These are phyloP conservation scores for Zhuliangozyma parablackwelliae DNA, from an alignment of 1,139 yeast species.

Conservation along the genomic window DNA sequence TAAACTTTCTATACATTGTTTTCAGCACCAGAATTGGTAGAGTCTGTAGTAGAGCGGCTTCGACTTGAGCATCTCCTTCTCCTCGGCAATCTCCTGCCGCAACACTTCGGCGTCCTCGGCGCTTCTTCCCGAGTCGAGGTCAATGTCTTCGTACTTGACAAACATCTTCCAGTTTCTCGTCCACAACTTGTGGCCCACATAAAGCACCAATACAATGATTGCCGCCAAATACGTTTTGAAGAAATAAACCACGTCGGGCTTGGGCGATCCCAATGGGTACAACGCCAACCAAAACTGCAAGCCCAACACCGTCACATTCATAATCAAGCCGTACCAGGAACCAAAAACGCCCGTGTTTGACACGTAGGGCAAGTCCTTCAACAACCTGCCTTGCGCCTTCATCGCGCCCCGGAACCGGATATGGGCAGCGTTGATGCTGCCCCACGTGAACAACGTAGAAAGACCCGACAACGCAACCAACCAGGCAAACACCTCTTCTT, in stretches of 20 bases:
- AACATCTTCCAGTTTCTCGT: slow-evolving; percentile 22
- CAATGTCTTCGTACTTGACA: slow-evolving; percentile 29
- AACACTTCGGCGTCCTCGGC: slow-evolving; percentile 35
- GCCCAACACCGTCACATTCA: slow-evolving; percentile 29
- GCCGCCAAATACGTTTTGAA: slow-evolving; percentile 35
- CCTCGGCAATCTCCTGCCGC: slow-evolving; percentile 34
- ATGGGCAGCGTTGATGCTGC: slow-evolving; percentile 35
- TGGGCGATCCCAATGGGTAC: slow-evolving; percentile 26
- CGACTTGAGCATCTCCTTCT: slow-evolving; percentile 23
- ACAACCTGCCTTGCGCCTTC: slow-evolving; percentile 23
- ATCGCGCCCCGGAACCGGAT: slow-evolving; percentile 37
- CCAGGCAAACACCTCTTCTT: slow-evolving; percentile 37
- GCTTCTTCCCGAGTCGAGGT: slow-evolving; percentile 36
- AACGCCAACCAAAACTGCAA: slow-evolving; percentile 43
- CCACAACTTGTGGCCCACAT: slow-evolving; percentile 32
- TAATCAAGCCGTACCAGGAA: slow-evolving; percentile 29
- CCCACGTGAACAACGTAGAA: slow-evolving; percentile 43
- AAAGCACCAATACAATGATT: slow-evolving; percentile 28
- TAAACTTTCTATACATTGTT: too few species aligned
- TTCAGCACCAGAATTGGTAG: slow-evolving; percentile 31
- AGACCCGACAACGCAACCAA: slow-evolving; percentile 39
- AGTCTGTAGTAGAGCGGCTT: slow-evolving; percentile 29
- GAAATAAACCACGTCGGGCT: slow-evolving; percentile 26
- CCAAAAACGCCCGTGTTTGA: slow-evolving; percentile 38
- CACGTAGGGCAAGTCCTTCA: slow-evolving; percentile 34